These are phyloP conservation scores for Atalantia buxifolia DNA, from an alignment of 345 rosid genomes.

Conservation along the genomic window DNA sequence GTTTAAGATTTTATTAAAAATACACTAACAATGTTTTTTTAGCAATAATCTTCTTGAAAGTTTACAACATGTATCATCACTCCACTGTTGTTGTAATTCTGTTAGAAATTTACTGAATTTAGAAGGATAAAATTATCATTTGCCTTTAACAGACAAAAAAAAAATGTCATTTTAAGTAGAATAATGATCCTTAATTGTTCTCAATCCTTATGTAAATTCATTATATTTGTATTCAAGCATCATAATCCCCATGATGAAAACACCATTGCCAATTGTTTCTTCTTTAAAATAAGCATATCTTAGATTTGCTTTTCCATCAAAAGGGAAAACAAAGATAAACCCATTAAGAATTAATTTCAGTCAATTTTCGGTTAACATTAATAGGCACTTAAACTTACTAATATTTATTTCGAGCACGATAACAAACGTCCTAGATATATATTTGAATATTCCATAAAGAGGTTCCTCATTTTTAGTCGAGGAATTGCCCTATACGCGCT, in stretches of 20 bases:
- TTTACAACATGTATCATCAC: no score
- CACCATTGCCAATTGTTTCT: conserved; percentile 42
- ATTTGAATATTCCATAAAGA: conserved; percentile 17
- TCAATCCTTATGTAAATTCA: no score
- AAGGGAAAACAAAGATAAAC: conserved; percentile 17
- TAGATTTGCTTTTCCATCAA: conserved; percentile 25
- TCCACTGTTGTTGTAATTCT: accelerated
- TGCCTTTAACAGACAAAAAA: no score
- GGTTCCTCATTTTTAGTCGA: conserved; percentile 70
- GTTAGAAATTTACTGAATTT: no score
- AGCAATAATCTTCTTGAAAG: no score
- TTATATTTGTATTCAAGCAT: no score
- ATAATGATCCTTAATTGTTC: no score
- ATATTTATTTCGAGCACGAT: background rate
- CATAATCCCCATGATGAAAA: no score
- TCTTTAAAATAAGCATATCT: conserved; percentile 34
- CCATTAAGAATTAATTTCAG: conserved; percentile 16
- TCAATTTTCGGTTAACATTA: conserved; percentile 21
- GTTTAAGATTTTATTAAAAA: no score
- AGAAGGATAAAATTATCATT: no score
- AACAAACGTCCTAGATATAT: conserved; percentile 8
- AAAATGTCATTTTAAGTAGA: no score
- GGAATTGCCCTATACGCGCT: conserved; percentile 42
- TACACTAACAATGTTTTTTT: no score
- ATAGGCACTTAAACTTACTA: conserved; percentile 14